Conservation (phyloP, 371 early-diverging fungal genomes). For the Apophysomyces trapeziformis region DNA sequence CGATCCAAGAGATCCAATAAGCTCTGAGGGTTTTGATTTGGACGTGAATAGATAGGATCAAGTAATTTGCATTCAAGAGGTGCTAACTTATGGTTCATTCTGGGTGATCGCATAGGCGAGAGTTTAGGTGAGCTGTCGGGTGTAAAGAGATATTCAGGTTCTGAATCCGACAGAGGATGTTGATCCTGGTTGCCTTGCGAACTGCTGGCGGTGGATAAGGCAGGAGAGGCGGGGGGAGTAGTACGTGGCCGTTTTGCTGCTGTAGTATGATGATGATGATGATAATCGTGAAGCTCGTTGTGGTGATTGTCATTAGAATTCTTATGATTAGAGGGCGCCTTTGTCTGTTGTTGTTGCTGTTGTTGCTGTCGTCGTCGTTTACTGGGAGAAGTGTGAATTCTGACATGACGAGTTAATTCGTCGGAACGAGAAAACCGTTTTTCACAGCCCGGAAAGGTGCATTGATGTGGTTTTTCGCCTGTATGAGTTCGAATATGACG, state of each 20-base stretch:
- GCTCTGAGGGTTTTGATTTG: conserved; percentile 20
- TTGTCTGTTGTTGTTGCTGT: not conserved
- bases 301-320: too few species aligned
- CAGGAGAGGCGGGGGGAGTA: conserved; percentile 54
- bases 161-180: conserved; percentile 39
- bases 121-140: conserved; percentile 49
- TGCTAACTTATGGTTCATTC: conserved; percentile 20
- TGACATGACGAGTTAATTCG: conserved; percentile 67
- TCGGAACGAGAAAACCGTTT: conserved; percentile 81
- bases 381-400: conserved; percentile 62
- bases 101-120: conserved; percentile 32
- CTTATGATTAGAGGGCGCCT: too few species aligned
- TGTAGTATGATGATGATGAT: too few species aligned
- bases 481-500: conserved; percentile 86
- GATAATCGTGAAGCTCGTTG: too few species aligned
- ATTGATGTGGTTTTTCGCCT: conserved; percentile 82
- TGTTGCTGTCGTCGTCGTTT: conserved; percentile 19
- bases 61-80: conserved; percentile 38
- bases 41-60: conserved; percentile 26
- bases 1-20: conserved; percentile 44
- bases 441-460: conserved; percentile 70
- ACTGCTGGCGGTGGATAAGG: conserved; percentile 36
- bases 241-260: conserved; percentile 19
- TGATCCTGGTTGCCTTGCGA: conserved; percentile 28
- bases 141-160: conserved; percentile 44